Evolutionary conservation across 1,139 yeast species (phyloP).

Genomic region (Blastobotrys malaysiensis): DNA sequence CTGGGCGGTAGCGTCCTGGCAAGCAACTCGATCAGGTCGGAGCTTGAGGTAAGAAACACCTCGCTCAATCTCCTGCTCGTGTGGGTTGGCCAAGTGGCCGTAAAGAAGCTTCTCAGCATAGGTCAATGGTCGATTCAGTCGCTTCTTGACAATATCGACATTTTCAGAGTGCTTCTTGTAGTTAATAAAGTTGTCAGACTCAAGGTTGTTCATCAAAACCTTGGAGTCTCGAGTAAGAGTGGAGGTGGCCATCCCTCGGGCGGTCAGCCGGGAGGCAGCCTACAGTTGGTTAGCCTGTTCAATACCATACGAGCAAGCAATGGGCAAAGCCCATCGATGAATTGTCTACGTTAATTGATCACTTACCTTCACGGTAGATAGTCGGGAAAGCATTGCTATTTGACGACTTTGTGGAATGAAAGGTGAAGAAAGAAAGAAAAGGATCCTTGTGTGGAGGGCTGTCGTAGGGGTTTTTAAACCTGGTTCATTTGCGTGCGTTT

Average conservation of each 20-base stretch:
- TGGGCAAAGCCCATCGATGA: no score
- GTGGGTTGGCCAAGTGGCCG: slow-evolving; percentile 96
- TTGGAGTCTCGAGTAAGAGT: slow-evolving; percentile 82
- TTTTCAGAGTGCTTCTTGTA: slow-evolving; percentile 54
- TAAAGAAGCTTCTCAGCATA: slow-evolving; percentile 95
- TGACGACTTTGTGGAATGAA: background rate
- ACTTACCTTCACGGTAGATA: background rate
- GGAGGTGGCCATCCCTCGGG: slow-evolving; percentile 35
- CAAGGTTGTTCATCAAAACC: slow-evolving; percentile 89
- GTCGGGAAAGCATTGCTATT: background rate
- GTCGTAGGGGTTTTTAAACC: background rate
- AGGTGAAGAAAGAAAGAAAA: background rate
- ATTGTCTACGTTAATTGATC: no score
- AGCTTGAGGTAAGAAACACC: slow-evolving; percentile 94
- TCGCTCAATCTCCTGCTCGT: slow-evolving; percentile 89
- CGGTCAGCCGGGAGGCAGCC: slow-evolving; percentile 7
- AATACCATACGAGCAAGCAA: background rate
- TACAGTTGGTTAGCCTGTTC: background rate
- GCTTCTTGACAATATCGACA: slow-evolving; percentile 76
- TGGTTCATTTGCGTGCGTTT: background rate
- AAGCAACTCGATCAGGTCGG: slow-evolving; percentile 98
- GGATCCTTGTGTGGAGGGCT: background rate
- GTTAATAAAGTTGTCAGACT: slow-evolving; percentile 64
- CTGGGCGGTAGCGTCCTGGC: slow-evolving; percentile 99
- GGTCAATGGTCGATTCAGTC: slow-evolving; percentile 90